phyloP scores from a whole-genome alignment of 176 grass and related monocot genomes.

The Sorghum bicolor region Sorghum_bicolor_NCBIv3 NC_012870.2:67644001-67644500 shows the following conservation, averaged over 20 bases:
- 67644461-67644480: conserved; percentile 71
- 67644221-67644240: not conserved
- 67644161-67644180: not conserved
- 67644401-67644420: conserved; percentile 56
- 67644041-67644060: conserved; percentile 84
- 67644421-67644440: conserved; percentile 57
- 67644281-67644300: not conserved
- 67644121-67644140: not conserved
- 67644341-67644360: not conserved
- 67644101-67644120: not conserved
- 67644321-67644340: not conserved
- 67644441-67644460: conserved; percentile 64
- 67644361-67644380: not conserved
- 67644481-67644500: conserved; percentile 60
- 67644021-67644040: conserved; percentile 57
- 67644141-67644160: not conserved
- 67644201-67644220: not conserved
- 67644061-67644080: conserved; percentile 28
- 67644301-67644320: not conserved
- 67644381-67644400: not conserved
- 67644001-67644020: conserved; percentile 35
- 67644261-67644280: not conserved
- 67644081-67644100: not conserved
- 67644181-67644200: not conserved
- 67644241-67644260: not conserved